phyloP scores from a whole-genome alignment of 2,329 filamentous ascomycete species.

The Ophiocordyceps sinensis region DNA sequence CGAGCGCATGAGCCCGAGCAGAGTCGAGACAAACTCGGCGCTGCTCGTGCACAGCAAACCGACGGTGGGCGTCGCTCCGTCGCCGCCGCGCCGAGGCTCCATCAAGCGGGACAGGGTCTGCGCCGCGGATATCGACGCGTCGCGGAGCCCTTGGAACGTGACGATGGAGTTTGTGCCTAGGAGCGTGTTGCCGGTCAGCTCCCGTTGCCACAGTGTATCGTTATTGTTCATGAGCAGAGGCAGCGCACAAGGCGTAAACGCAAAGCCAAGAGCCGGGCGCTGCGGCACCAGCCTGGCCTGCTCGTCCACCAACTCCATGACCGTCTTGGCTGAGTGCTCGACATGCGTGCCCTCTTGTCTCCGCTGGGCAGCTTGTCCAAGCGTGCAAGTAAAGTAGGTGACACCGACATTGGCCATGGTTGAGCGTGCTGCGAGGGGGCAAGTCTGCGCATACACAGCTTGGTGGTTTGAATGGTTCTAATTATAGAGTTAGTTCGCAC shows the following conservation, averaged over 20 bases:
- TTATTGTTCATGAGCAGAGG: neutral
- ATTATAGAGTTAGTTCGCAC: no score
- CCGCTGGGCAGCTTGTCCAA: slow-evolving; percentile 35
- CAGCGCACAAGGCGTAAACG: slow-evolving; percentile 6
- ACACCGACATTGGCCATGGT: neutral
- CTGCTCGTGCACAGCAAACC: slow-evolving; percentile 43
- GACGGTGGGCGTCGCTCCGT: neutral
- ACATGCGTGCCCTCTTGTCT: slow-evolving; percentile 9
- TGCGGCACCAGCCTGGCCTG: slow-evolving; percentile 25
- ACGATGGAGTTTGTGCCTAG: neutral
- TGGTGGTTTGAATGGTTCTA: no score
- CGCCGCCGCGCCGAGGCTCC: neutral
- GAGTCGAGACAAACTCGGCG: slow-evolving; percentile 41
- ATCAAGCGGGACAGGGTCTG: neutral
- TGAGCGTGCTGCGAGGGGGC: no score
- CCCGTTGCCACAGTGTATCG: no score
- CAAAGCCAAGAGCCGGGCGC: slow-evolving; percentile 35
- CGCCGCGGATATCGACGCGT: neutral
- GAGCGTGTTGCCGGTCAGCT: neutral
- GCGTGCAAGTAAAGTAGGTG: slow-evolving; percentile 47
- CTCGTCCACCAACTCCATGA: slow-evolving; percentile 33
- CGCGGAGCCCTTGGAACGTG: neutral
- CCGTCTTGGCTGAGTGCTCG: slow-evolving; percentile 24
- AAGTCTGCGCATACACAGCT: no score
- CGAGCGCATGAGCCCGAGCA: slow-evolving; percentile 42